Evolutionary conservation across 768 basidiomycete genomes (phyloP).

Genomic region (Trametes cinnabarina): DNA sequence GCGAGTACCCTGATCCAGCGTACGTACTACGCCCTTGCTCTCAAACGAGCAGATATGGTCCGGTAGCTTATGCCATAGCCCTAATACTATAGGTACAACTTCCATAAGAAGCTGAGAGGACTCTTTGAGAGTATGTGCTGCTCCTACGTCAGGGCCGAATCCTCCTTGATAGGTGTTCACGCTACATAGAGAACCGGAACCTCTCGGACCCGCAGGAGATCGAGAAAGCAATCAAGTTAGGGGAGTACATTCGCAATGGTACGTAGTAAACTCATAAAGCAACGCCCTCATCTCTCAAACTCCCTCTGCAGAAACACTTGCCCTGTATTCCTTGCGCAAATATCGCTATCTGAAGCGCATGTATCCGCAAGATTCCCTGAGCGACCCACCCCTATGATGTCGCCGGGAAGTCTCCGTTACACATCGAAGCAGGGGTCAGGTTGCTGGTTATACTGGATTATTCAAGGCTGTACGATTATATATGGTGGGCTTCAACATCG

Average conservation of each 20-base stretch:
- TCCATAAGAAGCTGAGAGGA: constrained; percentile 65
- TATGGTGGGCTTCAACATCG: no score
- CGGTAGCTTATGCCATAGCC: background rate
- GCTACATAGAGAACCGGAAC: constrained; percentile 56
- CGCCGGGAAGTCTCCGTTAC: no score
- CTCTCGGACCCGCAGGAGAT: constrained; percentile 69
- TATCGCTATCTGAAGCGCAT: constrained; percentile 76
- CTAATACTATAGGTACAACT: constrained; percentile 62
- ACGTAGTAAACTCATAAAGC: constrained; percentile 19
- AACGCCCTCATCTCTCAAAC: background rate
- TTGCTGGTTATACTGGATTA: no score
- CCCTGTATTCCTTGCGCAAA: constrained; percentile 78
- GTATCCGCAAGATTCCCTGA: constrained; percentile 42
- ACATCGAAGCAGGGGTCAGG: no score
- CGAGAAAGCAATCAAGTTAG: constrained; percentile 69
- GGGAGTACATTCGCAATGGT: constrained; percentile 88
- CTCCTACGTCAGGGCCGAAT: background rate
- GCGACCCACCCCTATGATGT: constrained; percentile 16
- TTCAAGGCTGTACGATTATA: no score
- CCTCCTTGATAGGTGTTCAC: background rate
- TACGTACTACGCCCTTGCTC: constrained; percentile 36
- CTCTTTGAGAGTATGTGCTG: constrained; percentile 67
- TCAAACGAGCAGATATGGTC: background rate
- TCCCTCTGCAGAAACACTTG: constrained; percentile 62
- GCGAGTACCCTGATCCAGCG: constrained; percentile 82